Percentiles rank a stretch among this genome's conserved stretches.
phyloP scores from a whole-genome alignment of 2,329 filamentous ascomycete species.

The Colletotrichum paranaense region DNA sequence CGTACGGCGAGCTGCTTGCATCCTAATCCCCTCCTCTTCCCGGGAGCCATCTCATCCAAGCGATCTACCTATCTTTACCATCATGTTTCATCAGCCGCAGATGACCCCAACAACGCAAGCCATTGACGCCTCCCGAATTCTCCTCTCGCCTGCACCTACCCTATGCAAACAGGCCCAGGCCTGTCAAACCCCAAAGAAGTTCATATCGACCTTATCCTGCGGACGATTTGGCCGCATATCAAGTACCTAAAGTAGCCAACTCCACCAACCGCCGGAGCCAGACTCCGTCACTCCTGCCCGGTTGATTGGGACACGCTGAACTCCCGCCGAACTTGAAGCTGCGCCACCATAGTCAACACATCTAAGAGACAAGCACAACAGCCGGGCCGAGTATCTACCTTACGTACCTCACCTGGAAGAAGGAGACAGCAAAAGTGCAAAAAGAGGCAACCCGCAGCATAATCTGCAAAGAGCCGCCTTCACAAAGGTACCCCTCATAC shows the following conservation, averaged over 20 bases:
- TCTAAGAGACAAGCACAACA: no score
- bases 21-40: not conserved
- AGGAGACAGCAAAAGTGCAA: no score
- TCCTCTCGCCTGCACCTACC: not conserved
- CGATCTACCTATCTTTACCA: not conserved
- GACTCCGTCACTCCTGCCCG: not conserved
- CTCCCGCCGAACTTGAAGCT: no score
- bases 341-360: no score
- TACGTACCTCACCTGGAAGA: no score
- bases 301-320: not conserved
- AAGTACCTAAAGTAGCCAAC: not conserved
- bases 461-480: no score
- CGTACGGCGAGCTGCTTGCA: slow-evolving; percentile 6
- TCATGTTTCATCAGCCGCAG: not conserved
- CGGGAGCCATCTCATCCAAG: not conserved
- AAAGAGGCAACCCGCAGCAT: no score
- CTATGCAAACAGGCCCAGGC: not conserved
- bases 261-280: not conserved
- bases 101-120: not conserved
- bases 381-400: no score
- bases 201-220: not conserved
- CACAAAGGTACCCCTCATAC: no score
- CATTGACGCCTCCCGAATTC: not conserved
- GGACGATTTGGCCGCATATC: no score
- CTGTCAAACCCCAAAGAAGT: not conserved